Percentiles rank a stretch among this genome's conserved stretches.
Conservation (phyloP, 768 basidiomycete species). For the Trametes cinnabarina region DNA sequence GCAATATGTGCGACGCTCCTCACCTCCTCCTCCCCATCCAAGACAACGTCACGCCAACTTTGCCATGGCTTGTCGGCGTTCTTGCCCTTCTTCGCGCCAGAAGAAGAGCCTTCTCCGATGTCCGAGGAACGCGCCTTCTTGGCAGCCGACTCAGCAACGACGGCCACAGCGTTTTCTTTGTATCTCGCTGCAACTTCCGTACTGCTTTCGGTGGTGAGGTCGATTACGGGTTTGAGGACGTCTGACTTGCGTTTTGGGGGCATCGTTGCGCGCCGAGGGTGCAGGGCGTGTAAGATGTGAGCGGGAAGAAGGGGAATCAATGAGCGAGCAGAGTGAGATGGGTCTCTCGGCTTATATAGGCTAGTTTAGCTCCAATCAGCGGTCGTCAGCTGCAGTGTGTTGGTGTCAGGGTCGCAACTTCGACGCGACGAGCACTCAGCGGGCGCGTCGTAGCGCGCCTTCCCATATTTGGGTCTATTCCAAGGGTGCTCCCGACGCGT, state of each 20-base stretch:
- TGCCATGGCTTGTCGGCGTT: slow-evolving; percentile 21
- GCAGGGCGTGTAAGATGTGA: too few species aligned
- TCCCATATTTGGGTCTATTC: background rate
- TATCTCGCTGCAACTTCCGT: background rate
- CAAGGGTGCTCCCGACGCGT: background rate
- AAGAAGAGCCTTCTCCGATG: slow-evolving; percentile 26
- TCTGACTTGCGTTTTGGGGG: slow-evolving; percentile 44
- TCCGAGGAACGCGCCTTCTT: slow-evolving; percentile 35
- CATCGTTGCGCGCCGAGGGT: slow-evolving; percentile 30
- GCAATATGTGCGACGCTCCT: slow-evolving; percentile 6
- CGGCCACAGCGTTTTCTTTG: slow-evolving; percentile 16
- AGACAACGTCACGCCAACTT: slow-evolving; percentile 39
- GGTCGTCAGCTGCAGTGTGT: background rate
- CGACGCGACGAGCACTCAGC: background rate
- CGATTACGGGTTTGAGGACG: slow-evolving; percentile 17
- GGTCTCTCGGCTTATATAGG: too few species aligned
- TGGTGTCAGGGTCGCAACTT: background rate
- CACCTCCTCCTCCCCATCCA: slow-evolving; percentile 45
- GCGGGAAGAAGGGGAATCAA: background rate
- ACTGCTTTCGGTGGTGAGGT: slow-evolving; percentile 12
- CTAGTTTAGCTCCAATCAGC: background rate
- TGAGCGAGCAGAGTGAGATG: too few species aligned
- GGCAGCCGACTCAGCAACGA: slow-evolving; percentile 12
- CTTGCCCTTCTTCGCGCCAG: slow-evolving; percentile 22
- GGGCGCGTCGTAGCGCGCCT: too few species aligned